Evolutionary conservation across 2,329 filamentous ascomycete genomes (phyloP), one percentile per base, ranked within the genome.

Genomic region (Penicillium aurantiogriseum): DNA sequence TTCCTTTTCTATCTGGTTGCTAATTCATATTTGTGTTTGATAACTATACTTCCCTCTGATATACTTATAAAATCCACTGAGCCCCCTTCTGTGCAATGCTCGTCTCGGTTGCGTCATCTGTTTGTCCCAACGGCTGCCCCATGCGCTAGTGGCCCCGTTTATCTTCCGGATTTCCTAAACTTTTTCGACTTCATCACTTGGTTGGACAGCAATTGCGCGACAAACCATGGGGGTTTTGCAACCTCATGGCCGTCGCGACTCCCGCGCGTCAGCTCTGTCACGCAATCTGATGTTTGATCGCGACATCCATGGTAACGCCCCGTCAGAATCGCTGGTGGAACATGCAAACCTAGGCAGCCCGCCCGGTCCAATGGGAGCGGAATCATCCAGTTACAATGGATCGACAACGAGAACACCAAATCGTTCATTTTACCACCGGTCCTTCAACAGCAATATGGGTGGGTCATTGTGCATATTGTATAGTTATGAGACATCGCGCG

Each of bases 361-460:
- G 21, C 66, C 71, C 23, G 63, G 63, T 25, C 61, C 64, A 33
- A 57, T 62, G 39, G 67, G 69, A 21, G 50, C 67, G 8, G 70
- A 74, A 33, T 48, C 71, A 6, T 64, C 68, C 19, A 66, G 68
- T 47, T 67, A 69, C 53, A 68, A 67, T 51, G 69, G 67, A 29
- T 68, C 64, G 39, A 76, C 71, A 56, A 66, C 70, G 51, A 73
- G 73, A 58, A 77, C 77, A 19, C 77, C 77, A 8, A 71, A 71
- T 31, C 73, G 77, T 45, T 79, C 77, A 2, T 79, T 79, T 59
- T 75, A 74, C 47, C 77, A 77, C 54, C 70, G 77, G 19, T 75
- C 77, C n/a, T 76, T 79, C 58, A 74, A 76, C 63, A 71, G 70
- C 44, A 64, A 74, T 45, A 66, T 74, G 61, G 77, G 76, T 77